Evolutionary conservation across 805 yeast genomes (phyloP), one percentile per base, ranked within the genome.

Genomic region (Sporopachydermia quercuum): DNA sequence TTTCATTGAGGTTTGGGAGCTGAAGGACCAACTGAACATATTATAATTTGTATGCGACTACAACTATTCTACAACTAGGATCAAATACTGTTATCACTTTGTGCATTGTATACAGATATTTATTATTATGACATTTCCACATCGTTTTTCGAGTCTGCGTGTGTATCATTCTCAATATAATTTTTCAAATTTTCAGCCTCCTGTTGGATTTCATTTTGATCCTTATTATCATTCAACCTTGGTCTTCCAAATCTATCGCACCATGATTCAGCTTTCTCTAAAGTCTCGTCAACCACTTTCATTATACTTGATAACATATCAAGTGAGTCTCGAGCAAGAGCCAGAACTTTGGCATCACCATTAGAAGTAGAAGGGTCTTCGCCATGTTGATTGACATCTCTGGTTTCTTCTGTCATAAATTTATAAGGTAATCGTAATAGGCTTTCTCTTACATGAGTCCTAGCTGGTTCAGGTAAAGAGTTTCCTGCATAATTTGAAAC

Each of bases 201-300:
- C n/a, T n/a, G n/a, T n/a, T n/a, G n/a, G n/a, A n/a, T n/a, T n/a
- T n/a, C n/a, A n/a, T n/a, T n/a, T n/a, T n/a, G n/a, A 11, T 37
- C 18, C 15, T 37, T 44, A n/a, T 30, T 36, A 13, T 39, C 45
- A 3, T 37, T 41, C 5, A 33, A 17, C 6, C 42, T 19, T 16
- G 34, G 13, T 23, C 54, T 49, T 36, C 59, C 60, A 11, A 60
- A 44, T 16, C 51, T 49, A 37, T 57, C 60, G 42, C 62, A 61
- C 96, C 96, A 89, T 16, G 67, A 63, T 55, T 91, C 96, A 1
- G 96, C 96, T 47, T 78, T 76, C 37, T 74, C 78, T 40, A 89
- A 63, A 39, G 86, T 86, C 37, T 82, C 87, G 53, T 82, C 89
- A 49, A 93, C 85, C 4, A 87, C 87, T 39, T 69, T 70, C 47